Base-by-base conservation (phyloP, 495 filamentous ascomycete species). In the Annulohypoxylon bovei region DNA sequence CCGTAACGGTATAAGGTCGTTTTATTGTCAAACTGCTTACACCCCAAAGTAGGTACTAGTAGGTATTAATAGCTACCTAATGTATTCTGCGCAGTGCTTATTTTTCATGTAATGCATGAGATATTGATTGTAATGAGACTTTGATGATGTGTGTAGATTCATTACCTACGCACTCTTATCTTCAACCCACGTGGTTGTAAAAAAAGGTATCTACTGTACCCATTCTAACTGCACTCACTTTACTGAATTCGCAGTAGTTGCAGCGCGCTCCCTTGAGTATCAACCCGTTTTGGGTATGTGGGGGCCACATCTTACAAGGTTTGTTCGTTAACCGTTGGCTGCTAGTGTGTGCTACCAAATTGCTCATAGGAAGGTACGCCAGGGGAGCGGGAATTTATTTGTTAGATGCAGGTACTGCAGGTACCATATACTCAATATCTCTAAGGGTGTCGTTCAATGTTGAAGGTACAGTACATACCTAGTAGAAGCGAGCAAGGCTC, bases 261-360 rank as follows among this genome's bases (percentile, higher is more conserved):
- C 42, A 22, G 52, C 14, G 30, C 0, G 25, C 23, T 55, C 30
- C 52, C 49, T 53, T 46, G 6, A 30, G 14, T 40, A 42, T 42
- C 56, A 53, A 58, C 52, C 60, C 44, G 54, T 54, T 60, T 70
- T 70, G 47, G 67, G 37, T 47, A 53, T 70, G 67, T 70, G 67
- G 67, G 66, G 67, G 28, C 28, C 53, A 16, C 40, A 49, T 61
- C 59, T 58, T 37, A 55, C 27, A 62, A 50, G 49, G 37, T 60
- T 65, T 30, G 47, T 6, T 12, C 18, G 46, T 54, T 70, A n/a
- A 25, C 30, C 14, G 59, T 68, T 68, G 65, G 58, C n/a, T 46
- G 39, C 20, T 32, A 68, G 37, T 32, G 53, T 49, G 40, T 44
- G 52, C 64, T 44, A 50, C 55, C 46, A 44, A 52, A 35, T 30